Evolutionary conservation across 768 basidiomycete species (phyloP), one percentile per base, ranked within the genome.

Genomic region (Porpolomopsis calyptriformis): DNA sequence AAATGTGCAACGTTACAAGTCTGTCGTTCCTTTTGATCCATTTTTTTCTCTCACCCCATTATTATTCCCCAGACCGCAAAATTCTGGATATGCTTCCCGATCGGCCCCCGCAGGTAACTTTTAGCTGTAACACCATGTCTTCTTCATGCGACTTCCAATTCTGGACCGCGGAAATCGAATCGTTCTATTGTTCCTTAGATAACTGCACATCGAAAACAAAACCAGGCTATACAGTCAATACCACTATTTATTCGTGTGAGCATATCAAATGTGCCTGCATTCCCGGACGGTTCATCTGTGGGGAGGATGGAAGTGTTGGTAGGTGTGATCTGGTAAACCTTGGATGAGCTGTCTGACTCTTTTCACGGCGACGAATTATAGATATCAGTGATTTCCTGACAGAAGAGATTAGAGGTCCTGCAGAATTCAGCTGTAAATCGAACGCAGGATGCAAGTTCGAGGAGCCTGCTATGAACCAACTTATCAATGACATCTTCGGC

Each of bases 1-100:
- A 99, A 62, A 90, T 96, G 81, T 99, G 96, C 65, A 79, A 97
- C 60, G 93, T 99, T 26, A 99, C 96, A 9, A 98, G 92, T 94
- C 58, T 55, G 88, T 71, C 12, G 25, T 31, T 3, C 31, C 12
- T 45, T 37, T 23, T 14, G 23, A 18, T 14, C 39, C 16, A 39
- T 12, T 36, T 19, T 34, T 36, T n/a, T 31, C 20, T 16, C 40
- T 35, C 24, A 12, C 26, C 9, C 22, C 43, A 47, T 33, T 43
- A 35, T 16, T 40, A 3, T n/a, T 35, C 20, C 23, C 4, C 55
- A 94, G 91, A 97, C 66, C 81, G 86, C 40, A 96, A 96, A 66
- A 97, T 98, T 53, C 69, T 96, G 50, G 94, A 96, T 58, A 88
- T 97, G 61, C 67, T 74, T n/a, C 85, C 88, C 0, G 84, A 75